Evolutionary conservation across 495 filamentous ascomycete genomes (phyloP), one percentile per base, ranked within the genome.

Genomic region (Emericellopsis terricola): DNA sequence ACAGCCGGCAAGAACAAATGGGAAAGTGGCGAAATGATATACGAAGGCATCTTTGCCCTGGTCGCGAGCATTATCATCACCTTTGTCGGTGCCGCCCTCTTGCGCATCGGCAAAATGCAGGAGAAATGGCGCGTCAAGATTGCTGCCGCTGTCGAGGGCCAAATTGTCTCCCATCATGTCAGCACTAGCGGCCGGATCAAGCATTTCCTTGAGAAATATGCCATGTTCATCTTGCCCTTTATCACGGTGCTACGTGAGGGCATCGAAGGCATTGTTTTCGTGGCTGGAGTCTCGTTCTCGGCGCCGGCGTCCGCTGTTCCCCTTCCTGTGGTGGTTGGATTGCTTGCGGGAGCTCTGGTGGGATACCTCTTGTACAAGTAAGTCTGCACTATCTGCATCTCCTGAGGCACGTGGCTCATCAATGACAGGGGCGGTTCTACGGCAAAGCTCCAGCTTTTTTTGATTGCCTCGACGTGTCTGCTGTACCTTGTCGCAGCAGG

Each of bases 401-500:
- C 28, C 8, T 18, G 5, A n/a, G 69, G 33, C 65, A 68, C 29
- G 69, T 64, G n/a, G 68, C 64, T 29, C n/a, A 31, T 16, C 3
- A 13, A 23, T 28, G 4, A 11, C 20, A 68, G 64, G 50, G 55
- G 61, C 36, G 65, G 64, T 14, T 55, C 62, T 14, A 56, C 65
- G 6, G 62, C 75, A 7, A 73, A 70, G 18, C 51, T 92, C 36
- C 81, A 87, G 42, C 55, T 78, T 31, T 92, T 92, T 62, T 56
- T 92, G 8, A 70, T 89, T 41, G 48, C 71, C 29, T 87, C 81
- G 3, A 89, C 82, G 5, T 86, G 79, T 46, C 66, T 89, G 45
- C 61, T 92, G 3, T 92, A 92, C 42, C 70, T 92, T 2, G 76
- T 92, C n/a, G 79, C 78, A 10, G 81, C 78, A 7, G 83, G 81